Conservation (phyloP, 2,329 filamentous ascomycete species). For the Talaromyces sp. region DNA sequence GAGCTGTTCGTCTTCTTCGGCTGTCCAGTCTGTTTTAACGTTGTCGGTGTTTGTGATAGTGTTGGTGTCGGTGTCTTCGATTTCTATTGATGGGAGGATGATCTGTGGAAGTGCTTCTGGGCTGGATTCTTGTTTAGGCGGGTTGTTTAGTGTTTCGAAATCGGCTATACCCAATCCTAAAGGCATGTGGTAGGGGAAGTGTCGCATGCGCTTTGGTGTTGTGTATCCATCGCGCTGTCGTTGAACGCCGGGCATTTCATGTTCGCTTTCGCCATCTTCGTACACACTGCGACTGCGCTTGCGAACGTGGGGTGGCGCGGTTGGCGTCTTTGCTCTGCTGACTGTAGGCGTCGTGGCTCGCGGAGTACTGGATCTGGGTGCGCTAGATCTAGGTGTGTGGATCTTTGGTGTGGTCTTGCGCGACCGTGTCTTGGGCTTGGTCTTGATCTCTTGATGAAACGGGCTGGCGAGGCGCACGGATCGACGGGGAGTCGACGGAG, state of each 20-base stretch:
- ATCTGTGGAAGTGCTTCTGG: slow-evolving; percentile 20
- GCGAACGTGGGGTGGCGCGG: slow-evolving; percentile 31
- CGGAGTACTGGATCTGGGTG: background rate
- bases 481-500: slow-evolving; percentile 33
- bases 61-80: slow-evolving; percentile 21
- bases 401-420: slow-evolving; percentile 25
- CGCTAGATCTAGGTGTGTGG: slow-evolving; percentile 1
- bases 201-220: slow-evolving; percentile 46
- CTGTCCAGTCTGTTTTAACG: slow-evolving; percentile 31
- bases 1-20: slow-evolving; percentile 41
- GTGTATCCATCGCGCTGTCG: slow-evolving; percentile 27
- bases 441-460: slow-evolving; percentile 26
- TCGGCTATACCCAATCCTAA: slow-evolving; percentile 43
- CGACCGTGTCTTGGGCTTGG: slow-evolving; percentile 26
- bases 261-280: slow-evolving; percentile 25
- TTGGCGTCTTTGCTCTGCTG: slow-evolving; percentile 19
- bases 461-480: slow-evolving; percentile 41
- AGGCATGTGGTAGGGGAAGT: slow-evolving; percentile 43
- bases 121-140: slow-evolving; percentile 18
- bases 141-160: slow-evolving; percentile 38
- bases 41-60: slow-evolving; percentile 7
- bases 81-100: slow-evolving; percentile 37
- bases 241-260: slow-evolving; percentile 13
- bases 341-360: background rate
- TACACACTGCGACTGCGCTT: slow-evolving; percentile 37